phyloP scores from a whole-genome alignment of 192 early-diverging fungal genomes.

The Thamnidium elegans region DNA sequence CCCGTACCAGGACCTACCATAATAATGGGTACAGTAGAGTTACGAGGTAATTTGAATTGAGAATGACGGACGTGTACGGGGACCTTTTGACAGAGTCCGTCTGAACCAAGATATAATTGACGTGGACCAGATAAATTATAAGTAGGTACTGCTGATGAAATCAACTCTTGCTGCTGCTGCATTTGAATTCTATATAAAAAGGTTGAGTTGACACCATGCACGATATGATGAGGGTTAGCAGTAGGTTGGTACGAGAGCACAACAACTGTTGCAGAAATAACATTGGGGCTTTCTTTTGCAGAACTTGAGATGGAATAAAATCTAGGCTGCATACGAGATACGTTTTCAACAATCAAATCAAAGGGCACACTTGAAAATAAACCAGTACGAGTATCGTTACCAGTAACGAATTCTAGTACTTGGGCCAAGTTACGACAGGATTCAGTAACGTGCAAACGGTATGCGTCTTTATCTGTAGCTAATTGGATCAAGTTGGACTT shows the following conservation, averaged over 20 bases:
- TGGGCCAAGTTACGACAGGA: slow-evolving; percentile 74
- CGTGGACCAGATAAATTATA: slow-evolving; percentile 41
- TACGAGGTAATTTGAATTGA: slow-evolving; percentile 83
- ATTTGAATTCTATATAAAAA: slow-evolving; percentile 72
- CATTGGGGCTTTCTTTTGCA: slow-evolving; percentile 68
- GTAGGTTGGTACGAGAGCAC: slow-evolving; percentile 75
- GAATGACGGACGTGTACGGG: slow-evolving; percentile 90
- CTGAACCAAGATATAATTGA: slow-evolving; percentile 24
- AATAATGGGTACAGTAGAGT: slow-evolving; percentile 74
- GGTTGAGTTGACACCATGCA: slow-evolving; percentile 85
- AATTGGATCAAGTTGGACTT: slow-evolving; percentile 50
- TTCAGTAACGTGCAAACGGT: slow-evolving; percentile 56
- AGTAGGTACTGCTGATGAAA: not conserved
- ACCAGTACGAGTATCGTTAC: not conserved
- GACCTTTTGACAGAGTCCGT: slow-evolving; percentile 38
- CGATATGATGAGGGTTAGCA: slow-evolving; percentile 43
- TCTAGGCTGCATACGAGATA: slow-evolving; percentile 81
- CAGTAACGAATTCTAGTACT: slow-evolving; percentile 56
- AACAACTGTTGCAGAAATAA: slow-evolving; percentile 85
- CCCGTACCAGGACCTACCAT: slow-evolving; percentile 99
- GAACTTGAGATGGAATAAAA: slow-evolving; percentile 97
- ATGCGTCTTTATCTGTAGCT: slow-evolving; percentile 72
- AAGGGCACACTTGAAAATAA: slow-evolving; percentile 66
- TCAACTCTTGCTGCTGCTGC: slow-evolving; percentile 25
- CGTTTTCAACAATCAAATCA: slow-evolving; percentile 75